Evolutionary conservation across 352 stramenopile genomes (phyloP).

Genomic region (Globisporangium emineosum): DNA sequence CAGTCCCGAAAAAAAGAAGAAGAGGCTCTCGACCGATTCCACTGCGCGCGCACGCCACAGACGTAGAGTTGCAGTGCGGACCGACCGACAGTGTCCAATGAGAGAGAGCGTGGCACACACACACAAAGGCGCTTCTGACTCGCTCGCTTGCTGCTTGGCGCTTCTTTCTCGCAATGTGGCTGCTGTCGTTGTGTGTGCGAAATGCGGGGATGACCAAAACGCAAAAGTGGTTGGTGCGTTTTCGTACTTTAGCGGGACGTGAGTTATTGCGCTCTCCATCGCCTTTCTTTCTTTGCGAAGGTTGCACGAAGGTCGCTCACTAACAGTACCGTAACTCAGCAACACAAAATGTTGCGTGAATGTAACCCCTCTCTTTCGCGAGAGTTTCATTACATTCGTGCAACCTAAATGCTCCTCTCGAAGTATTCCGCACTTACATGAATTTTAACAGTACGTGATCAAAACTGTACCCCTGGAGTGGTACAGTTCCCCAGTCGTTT

Average conservation of each 20-base stretch:
- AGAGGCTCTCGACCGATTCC: background rate
- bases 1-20: background rate
- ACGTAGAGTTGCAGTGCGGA: background rate
- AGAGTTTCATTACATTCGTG: background rate
- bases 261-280: background rate
- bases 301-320: background rate
- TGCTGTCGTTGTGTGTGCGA: background rate
- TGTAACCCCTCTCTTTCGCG: no score
- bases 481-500: conserved; percentile 2
- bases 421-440: background rate
- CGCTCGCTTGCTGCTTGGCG: conserved; percentile 1
- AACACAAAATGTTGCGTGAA: background rate
- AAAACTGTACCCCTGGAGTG: background rate
- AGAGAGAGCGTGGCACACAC: background rate
- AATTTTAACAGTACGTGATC: background rate
- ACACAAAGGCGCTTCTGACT: background rate
- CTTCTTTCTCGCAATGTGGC: background rate
- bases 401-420: background rate
- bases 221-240: background rate
- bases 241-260: background rate
- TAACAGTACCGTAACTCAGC: no score
- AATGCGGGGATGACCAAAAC: background rate
- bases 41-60: background rate
- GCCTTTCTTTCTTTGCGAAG: background rate
- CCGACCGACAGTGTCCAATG: no score